Conservation (phyloP, 1,139 yeast species). For the Tardiomyces digboiensis region DNA sequence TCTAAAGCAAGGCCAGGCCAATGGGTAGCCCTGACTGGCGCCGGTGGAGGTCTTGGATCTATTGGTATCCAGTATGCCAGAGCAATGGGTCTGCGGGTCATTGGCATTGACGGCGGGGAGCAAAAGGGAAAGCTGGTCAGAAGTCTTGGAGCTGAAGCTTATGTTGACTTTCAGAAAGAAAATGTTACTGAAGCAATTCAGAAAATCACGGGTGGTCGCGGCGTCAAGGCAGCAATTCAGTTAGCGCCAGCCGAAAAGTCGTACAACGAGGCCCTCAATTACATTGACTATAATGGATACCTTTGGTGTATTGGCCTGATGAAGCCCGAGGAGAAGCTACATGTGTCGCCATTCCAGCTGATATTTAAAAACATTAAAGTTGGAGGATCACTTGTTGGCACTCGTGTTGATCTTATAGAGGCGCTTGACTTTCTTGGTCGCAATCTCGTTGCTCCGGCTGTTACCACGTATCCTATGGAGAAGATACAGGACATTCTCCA, state of each 20-base stretch:
- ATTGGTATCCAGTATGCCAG: conserved; percentile 73
- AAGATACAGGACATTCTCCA: conserved; percentile 52
- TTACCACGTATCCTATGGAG: conserved; percentile 37
- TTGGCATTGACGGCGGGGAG: conserved; percentile 69
- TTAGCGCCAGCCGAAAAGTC: conserved; percentile 46
- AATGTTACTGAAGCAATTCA: background rate
- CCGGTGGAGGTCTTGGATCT: conserved; percentile 81
- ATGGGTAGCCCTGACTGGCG: conserved; percentile 77
- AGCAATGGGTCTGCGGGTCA: conserved; percentile 72
- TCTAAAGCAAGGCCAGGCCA: conserved; percentile 60
- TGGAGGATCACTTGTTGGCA: conserved; percentile 73
- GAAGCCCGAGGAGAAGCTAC: background rate
- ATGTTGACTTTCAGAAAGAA: conserved; percentile 28
- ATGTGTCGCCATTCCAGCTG: conserved; percentile 43
- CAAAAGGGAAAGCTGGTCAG: conserved; percentile 49
- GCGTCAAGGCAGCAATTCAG: conserved; percentile 71
- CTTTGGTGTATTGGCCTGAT: conserved; percentile 70
- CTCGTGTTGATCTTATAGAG: conserved; percentile 71
- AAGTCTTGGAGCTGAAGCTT: conserved; percentile 60
- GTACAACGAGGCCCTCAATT: conserved; percentile 55
- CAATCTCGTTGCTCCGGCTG: conserved; percentile 60
- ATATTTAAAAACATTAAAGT: conserved; percentile 57
- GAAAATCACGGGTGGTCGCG: conserved; percentile 73
- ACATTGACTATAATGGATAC: conserved; percentile 66
- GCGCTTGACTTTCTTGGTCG: conserved; percentile 64